Evolutionary conservation across 495 filamentous ascomycete genomes (phyloP).

Genomic region (Penicillium odoratum): DNA sequence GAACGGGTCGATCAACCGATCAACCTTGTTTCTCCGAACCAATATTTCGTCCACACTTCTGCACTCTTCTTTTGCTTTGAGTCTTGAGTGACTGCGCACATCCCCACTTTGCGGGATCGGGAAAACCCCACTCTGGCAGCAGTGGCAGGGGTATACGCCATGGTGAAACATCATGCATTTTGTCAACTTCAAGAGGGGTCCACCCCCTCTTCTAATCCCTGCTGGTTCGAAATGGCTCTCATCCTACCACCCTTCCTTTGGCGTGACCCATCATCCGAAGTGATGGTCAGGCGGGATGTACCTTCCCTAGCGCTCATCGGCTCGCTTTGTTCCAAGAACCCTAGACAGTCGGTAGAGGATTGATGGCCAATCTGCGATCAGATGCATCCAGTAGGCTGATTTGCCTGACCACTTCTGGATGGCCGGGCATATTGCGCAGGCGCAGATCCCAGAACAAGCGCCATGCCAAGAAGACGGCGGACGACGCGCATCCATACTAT

Average conservation of each 20-base stretch:
- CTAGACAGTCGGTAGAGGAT: slow-evolving; percentile 4
- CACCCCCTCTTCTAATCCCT: slow-evolving; percentile 34
- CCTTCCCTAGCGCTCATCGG: slow-evolving; percentile 7
- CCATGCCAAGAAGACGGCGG: slow-evolving; percentile 40
- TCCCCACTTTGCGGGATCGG: slow-evolving; percentile 14
- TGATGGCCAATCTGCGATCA: slow-evolving; percentile 10
- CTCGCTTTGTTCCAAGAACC: slow-evolving; percentile 7
- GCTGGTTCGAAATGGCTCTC: slow-evolving; percentile 8
- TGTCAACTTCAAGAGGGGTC: slow-evolving; percentile 11
- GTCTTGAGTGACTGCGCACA: slow-evolving; percentile 4
- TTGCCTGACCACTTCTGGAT: background rate
- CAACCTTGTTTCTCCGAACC: background rate
- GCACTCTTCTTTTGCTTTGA: background rate
- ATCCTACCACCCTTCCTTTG: slow-evolving; percentile 4
- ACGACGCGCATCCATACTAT: slow-evolving; percentile 23
- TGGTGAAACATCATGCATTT: slow-evolving; percentile 20
- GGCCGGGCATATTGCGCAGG: slow-evolving; percentile 7
- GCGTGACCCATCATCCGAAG: background rate
- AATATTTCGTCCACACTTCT: background rate
- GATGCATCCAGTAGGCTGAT: slow-evolving; percentile 9
- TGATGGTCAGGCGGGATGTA: slow-evolving; percentile 6
- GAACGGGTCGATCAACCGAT: slow-evolving; percentile 2
- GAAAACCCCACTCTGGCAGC: slow-evolving; percentile 20
- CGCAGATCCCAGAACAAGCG: slow-evolving; percentile 35
- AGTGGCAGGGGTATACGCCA: slow-evolving; percentile 28